Base-by-base conservation (phyloP, 1,284 basidiomycete genomes). In the Trichosporon sp. region DNA sequence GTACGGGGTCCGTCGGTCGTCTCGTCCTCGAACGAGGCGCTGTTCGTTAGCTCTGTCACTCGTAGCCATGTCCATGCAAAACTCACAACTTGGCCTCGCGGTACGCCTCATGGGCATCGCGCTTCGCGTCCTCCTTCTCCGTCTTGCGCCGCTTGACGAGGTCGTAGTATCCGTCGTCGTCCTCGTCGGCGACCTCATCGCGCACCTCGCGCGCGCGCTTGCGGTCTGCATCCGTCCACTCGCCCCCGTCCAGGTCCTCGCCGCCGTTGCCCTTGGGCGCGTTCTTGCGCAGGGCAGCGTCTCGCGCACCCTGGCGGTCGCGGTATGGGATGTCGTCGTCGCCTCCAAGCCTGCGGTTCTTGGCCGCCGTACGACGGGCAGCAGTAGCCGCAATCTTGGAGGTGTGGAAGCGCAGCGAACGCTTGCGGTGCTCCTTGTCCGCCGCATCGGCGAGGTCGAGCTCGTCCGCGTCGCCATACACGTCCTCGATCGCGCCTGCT, bases 381-480 rank as follows among this genome's bases (percentile, higher is more conserved):
- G 89, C 88, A 4, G 92, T 88, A 70, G 89, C 89, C 78, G 93
- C 92, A 77, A 98, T 95, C 80, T 91, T 91, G 70, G 92, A 88
- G 1, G 94, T 94, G 83, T 98, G 92, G 89, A 98, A 98, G 38
- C 91, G 90, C 26, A 98, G 87, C 8, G 91, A 89, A 73, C 91
- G 91, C 75, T 90, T 91, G 70, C 91, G 89, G 5, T 90, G 89
- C 48, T 86, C 88, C 83, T 97, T 97, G 85, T 97, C 95, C 10
- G 87, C 87, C 4, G 89, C 88, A 77, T 97, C 96, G 14, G 89
- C 88, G 31, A 87, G 84, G 69, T 89, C 87, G 19, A 98, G 87
- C 11, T 88, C 83, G 1, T 88, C 89, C 8, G 89, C 87, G 79
- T 98, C 95, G 69, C 94, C 92, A 76, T 89, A 92, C 4, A 88